Evolutionary conservation across 2,329 filamentous ascomycete species (phyloP).

Genomic region (Monosporascus cannonballus): DNA sequence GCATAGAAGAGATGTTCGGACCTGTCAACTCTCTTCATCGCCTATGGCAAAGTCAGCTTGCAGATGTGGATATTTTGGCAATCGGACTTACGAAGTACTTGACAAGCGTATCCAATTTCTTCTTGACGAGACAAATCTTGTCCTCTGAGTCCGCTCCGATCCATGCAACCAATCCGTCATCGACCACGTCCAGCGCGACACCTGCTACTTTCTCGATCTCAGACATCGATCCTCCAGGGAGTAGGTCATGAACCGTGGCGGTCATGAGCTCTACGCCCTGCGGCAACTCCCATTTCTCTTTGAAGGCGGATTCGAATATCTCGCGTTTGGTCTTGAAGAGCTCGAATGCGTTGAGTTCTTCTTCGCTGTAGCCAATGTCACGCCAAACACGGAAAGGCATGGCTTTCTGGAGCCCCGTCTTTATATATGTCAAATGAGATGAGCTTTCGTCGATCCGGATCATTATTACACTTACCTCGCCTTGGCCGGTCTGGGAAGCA

Average conservation of each 20-base stretch:
- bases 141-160: slow-evolving; percentile 13
- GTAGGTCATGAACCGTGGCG: neutral
- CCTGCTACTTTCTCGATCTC: slow-evolving; percentile 10
- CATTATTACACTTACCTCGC: no score
- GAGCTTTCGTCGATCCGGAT: no score
- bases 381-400: neutral
- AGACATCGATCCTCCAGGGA: slow-evolving; percentile 1
- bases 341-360: neutral
- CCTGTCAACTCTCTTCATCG: neutral
- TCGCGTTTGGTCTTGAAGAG: neutral
- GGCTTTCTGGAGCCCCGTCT: no score
- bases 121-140: slow-evolving; percentile 4
- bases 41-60: slow-evolving; percentile 5
- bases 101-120: slow-evolving; percentile 15
- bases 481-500: no score
- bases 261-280: no score
- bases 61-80: neutral
- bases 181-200: slow-evolving; percentile 8
- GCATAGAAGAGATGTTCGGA: slow-evolving; percentile 14
- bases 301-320: neutral
- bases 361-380: neutral
- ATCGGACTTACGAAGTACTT: slow-evolving; percentile 15
- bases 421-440: no score
- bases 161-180: slow-evolving; percentile 7
- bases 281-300: neutral